Percentiles rank a stretch among this genome's conserved stretches.
Conservation (phyloP, 108 stramenopile species). For the Epithemia pelagica region DNA sequence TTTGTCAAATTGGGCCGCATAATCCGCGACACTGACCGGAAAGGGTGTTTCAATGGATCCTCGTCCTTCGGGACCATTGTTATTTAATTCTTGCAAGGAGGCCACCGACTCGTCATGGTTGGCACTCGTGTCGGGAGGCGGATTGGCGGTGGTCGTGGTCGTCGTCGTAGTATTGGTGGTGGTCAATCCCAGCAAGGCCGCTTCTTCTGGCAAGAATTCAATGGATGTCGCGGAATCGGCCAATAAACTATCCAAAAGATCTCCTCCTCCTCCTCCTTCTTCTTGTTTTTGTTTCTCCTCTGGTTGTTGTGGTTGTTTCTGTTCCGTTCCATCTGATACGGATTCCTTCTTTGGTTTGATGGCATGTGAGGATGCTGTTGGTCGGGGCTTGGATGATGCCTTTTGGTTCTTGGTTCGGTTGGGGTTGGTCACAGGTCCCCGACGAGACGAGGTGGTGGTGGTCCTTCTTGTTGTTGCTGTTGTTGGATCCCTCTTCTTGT, state of each 20-base stretch:
- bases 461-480: no score
- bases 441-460: no score
- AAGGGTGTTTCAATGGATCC: background rate
- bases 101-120: no score
- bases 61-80: background rate
- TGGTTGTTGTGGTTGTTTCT: no score
- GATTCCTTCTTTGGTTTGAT: no score
- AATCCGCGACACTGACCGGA: conserved; percentile 5
- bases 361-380: no score
- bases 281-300: background rate
- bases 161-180: background rate
- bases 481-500: no score
- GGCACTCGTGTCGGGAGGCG: no score
- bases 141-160: background rate
- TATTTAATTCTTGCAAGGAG: background rate
- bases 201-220: background rate
- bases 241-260: background rate
- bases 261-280: background rate
- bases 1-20: conserved; percentile 3
- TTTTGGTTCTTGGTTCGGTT: no score
- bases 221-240: background rate
- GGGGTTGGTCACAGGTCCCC: no score
- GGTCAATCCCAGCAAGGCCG: background rate
- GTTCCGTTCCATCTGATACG: no score
- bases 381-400: no score